phyloP scores from a whole-genome alignment of 2,329 filamentous ascomycete species.

The Penicillium sp. region DNA sequence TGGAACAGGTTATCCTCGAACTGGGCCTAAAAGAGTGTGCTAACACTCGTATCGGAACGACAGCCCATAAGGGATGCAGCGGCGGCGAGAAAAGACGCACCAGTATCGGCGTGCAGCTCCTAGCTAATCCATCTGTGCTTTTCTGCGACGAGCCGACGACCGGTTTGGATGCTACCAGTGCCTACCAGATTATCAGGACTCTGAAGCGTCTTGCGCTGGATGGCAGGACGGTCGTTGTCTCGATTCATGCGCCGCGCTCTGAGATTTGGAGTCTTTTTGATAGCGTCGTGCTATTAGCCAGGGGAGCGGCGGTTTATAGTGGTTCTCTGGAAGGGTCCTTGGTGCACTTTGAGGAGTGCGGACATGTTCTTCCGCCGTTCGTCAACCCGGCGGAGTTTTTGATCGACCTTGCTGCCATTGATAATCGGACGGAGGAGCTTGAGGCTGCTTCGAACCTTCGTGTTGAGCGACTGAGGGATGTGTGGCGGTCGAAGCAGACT shows the following conservation, averaged over 20 bases:
- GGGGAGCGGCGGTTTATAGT: conserved; percentile 60
- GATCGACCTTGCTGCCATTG: conserved; percentile 65
- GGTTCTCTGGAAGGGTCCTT: conserved; percentile 52
- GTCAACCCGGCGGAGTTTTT: conserved; percentile 71
- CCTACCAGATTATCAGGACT: conserved; percentile 63
- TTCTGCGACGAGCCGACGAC: conserved; percentile 75
- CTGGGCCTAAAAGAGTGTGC: conserved; percentile 69
- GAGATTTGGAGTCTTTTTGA: conserved; percentile 75
- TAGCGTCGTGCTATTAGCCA: conserved; percentile 59
- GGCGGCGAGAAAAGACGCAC: conserved; percentile 69
- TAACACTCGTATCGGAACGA: conserved; percentile 63
- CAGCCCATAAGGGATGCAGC: conserved; percentile 64
- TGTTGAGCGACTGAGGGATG: conserved; percentile 52
- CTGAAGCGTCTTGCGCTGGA: conserved; percentile 59
- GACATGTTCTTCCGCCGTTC: conserved; percentile 57
- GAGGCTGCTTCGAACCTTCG: conserved; percentile 53
- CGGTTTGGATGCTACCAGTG: conserved; percentile 63
- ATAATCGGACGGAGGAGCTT: conserved; percentile 59
- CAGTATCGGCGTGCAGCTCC: conserved; percentile 67
- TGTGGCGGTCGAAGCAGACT: conserved; percentile 43
- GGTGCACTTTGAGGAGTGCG: conserved; percentile 54
- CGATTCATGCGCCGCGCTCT: conserved; percentile 67
- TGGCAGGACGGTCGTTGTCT: conserved; percentile 62
- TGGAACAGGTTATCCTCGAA: conserved; percentile 69
- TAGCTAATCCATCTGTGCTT: conserved; percentile 68